Base-by-base conservation (phyloP, 2,329 filamentous ascomycete species). In the Xylariaceae sp. region DNA sequence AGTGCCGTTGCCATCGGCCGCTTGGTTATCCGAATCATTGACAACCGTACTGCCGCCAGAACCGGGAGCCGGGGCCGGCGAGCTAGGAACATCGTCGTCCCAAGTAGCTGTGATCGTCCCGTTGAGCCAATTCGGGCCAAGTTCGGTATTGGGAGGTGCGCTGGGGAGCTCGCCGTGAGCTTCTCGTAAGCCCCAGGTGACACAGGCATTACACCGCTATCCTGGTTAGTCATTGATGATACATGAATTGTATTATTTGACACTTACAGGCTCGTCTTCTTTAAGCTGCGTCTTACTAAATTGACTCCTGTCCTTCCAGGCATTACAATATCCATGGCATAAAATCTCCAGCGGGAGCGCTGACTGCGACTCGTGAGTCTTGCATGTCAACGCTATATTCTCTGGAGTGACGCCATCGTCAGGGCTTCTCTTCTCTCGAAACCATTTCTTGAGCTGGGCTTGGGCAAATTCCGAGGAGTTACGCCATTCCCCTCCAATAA, bases 161-260 rank as follows among this genome's bases (percentile, higher is more conserved):
- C 54, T 63, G 3, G 66, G 67, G 2, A 56, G n/a, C n/a, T n/a
- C 47, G 21, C 63, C 65, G n/a, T 67, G 60, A 3, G 57, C 62
- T 48, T 67, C 65, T 5, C 61, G 57, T 16, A 61, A 64, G 16
- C 54, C 41, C 70, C 71, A 76, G 2, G 65, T 60, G 23, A 0
- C 70, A 54, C 75, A 77, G 3, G 59, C 48, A 2, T 62, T 59
- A 57, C 74, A 77, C 70, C 72, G 73, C 73, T 75, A 42, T 19
- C 29, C 46, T 14, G 4, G 18, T 43, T 48, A 46, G 51, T 58
- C 21, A 59, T 29, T 19, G 16, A 29, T 20, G 44, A 43, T n/a
- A 20, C n/a, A 1, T 44, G 40, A 26, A 26, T 26, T 19, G 18
- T 14, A 19, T 29, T 7, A 18, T 1, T 10, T 3, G 45, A 44